Evolutionary conservation across 768 basidiomycete genomes (phyloP).

Genomic region (Porphyrellus cyaneotinctus): DNA sequence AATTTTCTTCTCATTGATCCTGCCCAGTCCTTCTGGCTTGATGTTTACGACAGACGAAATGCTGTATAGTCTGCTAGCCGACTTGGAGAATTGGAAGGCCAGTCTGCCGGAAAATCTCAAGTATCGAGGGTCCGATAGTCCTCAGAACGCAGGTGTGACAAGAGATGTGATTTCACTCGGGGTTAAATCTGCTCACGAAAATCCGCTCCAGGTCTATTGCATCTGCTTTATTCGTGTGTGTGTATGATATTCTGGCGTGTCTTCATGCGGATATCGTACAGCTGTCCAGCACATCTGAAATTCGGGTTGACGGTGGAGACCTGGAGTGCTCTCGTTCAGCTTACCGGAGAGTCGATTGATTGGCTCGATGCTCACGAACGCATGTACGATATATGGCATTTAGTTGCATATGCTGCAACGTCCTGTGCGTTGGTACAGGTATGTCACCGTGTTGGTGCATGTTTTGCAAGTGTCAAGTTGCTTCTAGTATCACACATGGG

Average conservation of each 20-base stretch:
- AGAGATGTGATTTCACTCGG: neutral
- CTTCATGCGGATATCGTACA: conserved; percentile 96
- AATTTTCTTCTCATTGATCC: conserved; percentile 5
- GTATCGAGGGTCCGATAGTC: conserved; percentile 68
- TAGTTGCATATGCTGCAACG: conserved; percentile 84
- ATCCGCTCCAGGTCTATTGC: conserved; percentile 63
- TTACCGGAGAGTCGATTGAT: conserved; percentile 80
- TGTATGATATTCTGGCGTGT: conserved; percentile 98
- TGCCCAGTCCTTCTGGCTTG: conserved; percentile 75
- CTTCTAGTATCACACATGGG: conserved; percentile 88
- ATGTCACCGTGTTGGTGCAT: conserved; percentile 18
- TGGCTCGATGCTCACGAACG: conserved; percentile 84
- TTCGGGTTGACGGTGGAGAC: conserved; percentile 77
- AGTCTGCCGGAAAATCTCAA: conserved; percentile 73
- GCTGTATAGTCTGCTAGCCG: conserved; percentile 57
- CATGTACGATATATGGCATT: conserved; percentile 81
- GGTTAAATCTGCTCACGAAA: conserved; percentile 4
- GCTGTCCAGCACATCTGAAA: conserved; percentile 85
- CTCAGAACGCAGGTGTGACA: conserved; percentile 61
- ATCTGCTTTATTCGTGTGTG: conserved; percentile 83
- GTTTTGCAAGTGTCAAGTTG: conserved; percentile 8
- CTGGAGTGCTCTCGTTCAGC: conserved; percentile 68
- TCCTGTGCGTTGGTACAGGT: conserved; percentile 91
- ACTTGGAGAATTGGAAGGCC: conserved; percentile 74
- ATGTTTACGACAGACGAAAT: conserved; percentile 80